These are phyloP conservation scores for Bassia scoparia DNA, from an alignment of 148 eudicot genomes.

Conservation along the genomic window DNA sequence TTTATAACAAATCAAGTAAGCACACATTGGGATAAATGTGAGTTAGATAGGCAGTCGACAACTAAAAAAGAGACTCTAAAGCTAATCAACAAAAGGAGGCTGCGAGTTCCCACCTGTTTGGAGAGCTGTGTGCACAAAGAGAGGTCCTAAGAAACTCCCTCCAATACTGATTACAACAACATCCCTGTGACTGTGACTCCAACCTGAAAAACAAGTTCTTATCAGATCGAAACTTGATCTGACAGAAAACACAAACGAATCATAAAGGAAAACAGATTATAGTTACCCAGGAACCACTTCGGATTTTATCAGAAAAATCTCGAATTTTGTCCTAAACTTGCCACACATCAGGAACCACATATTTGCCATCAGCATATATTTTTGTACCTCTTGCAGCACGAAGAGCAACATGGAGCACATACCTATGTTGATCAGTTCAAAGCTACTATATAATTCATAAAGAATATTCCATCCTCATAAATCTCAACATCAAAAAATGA, in stretches of 20 bases:
- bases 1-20: constrained; percentile 16
- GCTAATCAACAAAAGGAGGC: background rate
- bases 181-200: constrained; percentile 76
- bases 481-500: too few species aligned
- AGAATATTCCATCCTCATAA: too few species aligned
- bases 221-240: background rate
- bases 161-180: constrained; percentile 91
- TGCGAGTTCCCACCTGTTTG: constrained; percentile 66
- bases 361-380: constrained; percentile 70
- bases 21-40: background rate
- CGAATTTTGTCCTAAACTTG: constrained; percentile 79
- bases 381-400: constrained; percentile 89
- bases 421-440: too few species aligned
- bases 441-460: too few species aligned
- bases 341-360: constrained; percentile 98
- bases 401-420: constrained; percentile 93
- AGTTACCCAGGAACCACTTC: constrained; percentile 93
- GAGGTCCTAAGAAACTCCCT: constrained; percentile 96
- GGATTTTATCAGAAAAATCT: constrained; percentile 87
- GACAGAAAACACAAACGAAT: background rate
- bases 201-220: constrained; percentile 41
- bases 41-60: too few species aligned
- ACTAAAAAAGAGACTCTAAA: background rate
- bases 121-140: constrained; percentile 97
- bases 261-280: background rate